Percentiles rank a stretch among this genome's conserved stretches.
Conservation (phyloP, 768 basidiomycete species). For the Lactarius sp. region DNA sequence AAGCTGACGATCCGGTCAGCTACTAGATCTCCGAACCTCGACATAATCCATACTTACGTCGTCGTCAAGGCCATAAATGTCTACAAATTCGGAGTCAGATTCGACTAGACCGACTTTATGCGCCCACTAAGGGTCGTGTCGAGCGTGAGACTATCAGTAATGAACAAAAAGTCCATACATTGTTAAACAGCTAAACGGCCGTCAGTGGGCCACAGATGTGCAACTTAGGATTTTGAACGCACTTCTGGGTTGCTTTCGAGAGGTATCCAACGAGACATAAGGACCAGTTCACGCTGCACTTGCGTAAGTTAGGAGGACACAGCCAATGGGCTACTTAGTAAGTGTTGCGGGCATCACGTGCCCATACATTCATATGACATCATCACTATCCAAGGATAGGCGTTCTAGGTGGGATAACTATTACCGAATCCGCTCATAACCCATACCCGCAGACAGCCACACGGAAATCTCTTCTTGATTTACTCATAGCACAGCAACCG, state of each 20-base stretch:
- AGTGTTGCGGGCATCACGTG: too few species aligned
- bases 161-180: slow-evolving; percentile 9
- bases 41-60: slow-evolving; percentile 7
- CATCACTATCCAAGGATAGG: too few species aligned
- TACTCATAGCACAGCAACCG: too few species aligned
- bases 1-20: slow-evolving; percentile 41
- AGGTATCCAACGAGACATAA: slow-evolving; percentile 55
- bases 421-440: too few species aligned
- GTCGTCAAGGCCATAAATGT: slow-evolving; percentile 24
- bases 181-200: slow-evolving; percentile 9
- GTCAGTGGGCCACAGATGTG: slow-evolving; percentile 29
- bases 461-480: too few species aligned
- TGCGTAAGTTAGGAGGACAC: too few species aligned
- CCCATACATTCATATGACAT: too few species aligned
- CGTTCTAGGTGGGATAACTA: too few species aligned
- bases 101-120: slow-evolving; percentile 1
- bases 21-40: neutral
- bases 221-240: slow-evolving; percentile 18
- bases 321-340: too few species aligned
- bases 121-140: neutral
- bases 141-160: slow-evolving; percentile 31
- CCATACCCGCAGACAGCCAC: too few species aligned
- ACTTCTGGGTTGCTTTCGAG: slow-evolving; percentile 72
- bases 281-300: neutral
- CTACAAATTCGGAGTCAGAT: slow-evolving; percentile 19